Conservation (phyloP, 2,329 filamentous ascomycete genomes). For the Pseudogymnoascus sp. region DNA sequence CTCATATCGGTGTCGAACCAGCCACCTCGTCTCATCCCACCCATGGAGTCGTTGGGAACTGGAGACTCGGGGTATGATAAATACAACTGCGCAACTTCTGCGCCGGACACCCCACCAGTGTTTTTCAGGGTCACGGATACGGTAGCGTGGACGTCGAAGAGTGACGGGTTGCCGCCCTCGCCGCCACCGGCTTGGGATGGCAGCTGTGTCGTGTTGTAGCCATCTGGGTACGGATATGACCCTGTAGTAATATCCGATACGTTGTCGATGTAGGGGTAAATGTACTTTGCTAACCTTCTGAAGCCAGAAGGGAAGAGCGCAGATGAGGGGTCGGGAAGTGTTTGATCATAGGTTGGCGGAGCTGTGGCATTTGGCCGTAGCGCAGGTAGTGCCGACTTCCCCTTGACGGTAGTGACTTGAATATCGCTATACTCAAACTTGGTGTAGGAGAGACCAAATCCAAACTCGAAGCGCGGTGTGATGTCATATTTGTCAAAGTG, state of each 20-base stretch:
- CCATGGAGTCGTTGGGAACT: slow-evolving; percentile 51
- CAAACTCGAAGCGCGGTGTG: slow-evolving; percentile 74
- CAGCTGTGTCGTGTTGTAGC: slow-evolving; percentile 38
- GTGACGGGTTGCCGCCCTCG: slow-evolving; percentile 47
- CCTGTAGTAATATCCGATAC: slow-evolving; percentile 32
- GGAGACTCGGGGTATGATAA: slow-evolving; percentile 37
- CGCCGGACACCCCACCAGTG: slow-evolving; percentile 43
- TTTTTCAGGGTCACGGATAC: slow-evolving; percentile 49
- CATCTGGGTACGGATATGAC: slow-evolving; percentile 34
- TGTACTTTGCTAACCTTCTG: slow-evolving; percentile 50
- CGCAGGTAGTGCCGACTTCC: slow-evolving; percentile 28
- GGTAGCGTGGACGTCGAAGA: slow-evolving; percentile 48
- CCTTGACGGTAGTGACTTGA: slow-evolving; percentile 34
- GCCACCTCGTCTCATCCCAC: slow-evolving; percentile 44
- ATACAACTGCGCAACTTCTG: slow-evolving; percentile 51
- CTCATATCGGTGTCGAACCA: slow-evolving; percentile 13
- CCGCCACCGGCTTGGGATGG: slow-evolving; percentile 55
- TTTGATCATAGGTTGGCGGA: slow-evolving; percentile 43
- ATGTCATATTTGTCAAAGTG: slow-evolving; percentile 74
- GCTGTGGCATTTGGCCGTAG: slow-evolving; percentile 29
- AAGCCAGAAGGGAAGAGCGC: slow-evolving; percentile 51
- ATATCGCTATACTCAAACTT: slow-evolving; percentile 48
- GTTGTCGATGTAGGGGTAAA: slow-evolving; percentile 52
- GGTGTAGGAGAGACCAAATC: slow-evolving; percentile 69
- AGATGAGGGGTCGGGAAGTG: slow-evolving; percentile 41